phyloP scores from a whole-genome alignment of 805 yeast species.

The Wickerhamomyces alni region DNA sequence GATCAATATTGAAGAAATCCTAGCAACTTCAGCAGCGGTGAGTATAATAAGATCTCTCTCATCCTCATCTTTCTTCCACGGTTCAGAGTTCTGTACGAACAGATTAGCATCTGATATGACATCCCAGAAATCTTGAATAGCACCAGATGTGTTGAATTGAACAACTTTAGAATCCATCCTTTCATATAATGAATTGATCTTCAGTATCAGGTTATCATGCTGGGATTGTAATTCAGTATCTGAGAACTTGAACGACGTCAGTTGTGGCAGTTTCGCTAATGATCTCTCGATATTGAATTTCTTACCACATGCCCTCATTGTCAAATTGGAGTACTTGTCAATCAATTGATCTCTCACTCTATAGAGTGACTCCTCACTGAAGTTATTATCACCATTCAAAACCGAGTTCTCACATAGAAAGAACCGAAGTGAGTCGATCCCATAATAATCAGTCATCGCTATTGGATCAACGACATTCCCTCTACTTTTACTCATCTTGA shows the following conservation, averaged over 20 bases:
- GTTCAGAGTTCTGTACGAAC: conserved; percentile 62
- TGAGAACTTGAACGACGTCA: conserved; percentile 4
- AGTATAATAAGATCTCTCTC: conserved; percentile 53
- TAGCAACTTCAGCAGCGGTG: conserved; percentile 61
- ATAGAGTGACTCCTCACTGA: conserved; percentile 50
- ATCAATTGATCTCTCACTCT: conserved; percentile 58
- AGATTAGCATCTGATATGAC: conserved; percentile 55
- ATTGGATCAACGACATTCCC: conserved; percentile 95
- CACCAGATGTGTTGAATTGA: conserved; percentile 47
- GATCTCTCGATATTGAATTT: conserved; percentile 56
- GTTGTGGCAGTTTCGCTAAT: conserved; percentile 10
- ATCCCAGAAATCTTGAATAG: conserved; percentile 54
- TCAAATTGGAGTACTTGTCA: conserved; percentile 78
- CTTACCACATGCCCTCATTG: conserved; percentile 66
- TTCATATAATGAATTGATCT: conserved; percentile 29
- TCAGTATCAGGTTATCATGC: conserved; percentile 20
- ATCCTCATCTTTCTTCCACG: conserved; percentile 52
- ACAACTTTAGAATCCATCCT: conserved; percentile 38
- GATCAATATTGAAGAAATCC: conserved; percentile 61
- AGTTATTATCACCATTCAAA: conserved; percentile 74
- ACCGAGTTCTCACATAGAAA: conserved; percentile 72
- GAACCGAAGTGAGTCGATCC: conserved; percentile 68
- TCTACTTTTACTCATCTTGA: conserved; percentile 87
- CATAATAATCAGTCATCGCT: conserved; percentile 54
- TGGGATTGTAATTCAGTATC: conserved; percentile 6